Evolutionary conservation across 169 alveolate species (phyloP).

Genomic region (Neospora caninum): DNA sequence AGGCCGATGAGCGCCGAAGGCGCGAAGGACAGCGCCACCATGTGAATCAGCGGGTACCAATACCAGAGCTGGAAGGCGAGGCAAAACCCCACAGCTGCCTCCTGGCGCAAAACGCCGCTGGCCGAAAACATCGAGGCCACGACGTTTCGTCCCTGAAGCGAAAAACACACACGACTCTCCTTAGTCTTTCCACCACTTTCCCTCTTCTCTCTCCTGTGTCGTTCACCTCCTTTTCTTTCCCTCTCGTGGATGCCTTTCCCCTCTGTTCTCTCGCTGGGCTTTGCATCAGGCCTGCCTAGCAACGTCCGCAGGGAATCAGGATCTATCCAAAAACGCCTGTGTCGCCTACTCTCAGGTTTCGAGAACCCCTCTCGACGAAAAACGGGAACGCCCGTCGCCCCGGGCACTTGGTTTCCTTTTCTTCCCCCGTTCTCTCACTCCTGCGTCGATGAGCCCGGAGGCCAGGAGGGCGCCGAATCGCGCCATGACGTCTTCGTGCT

Average conservation of each 20-base stretch:
- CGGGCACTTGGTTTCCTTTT: neutral
- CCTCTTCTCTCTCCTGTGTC: neutral
- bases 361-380: neutral
- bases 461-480: slow-evolving; percentile 96
- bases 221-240: neutral
- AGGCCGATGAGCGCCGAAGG: slow-evolving; percentile 94
- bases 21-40: slow-evolving; percentile 87
- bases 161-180: neutral
- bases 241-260: neutral
- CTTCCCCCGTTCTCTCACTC: slow-evolving; percentile 80
- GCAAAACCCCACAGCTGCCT: slow-evolving; percentile 95
- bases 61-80: slow-evolving; percentile 96
- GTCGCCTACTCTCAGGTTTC: too few relatives aligned
- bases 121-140: slow-evolving; percentile 77
- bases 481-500: slow-evolving; percentile 95
- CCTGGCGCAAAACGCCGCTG: slow-evolving; percentile 89
- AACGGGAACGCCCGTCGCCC: neutral
- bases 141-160: slow-evolving; percentile 70
- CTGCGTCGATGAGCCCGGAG: slow-evolving; percentile 94
- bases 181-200: neutral
- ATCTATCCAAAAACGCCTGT: too few relatives aligned
- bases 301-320: too few relatives aligned
- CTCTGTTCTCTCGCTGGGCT: too few relatives aligned
- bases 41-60: slow-evolving; percentile 97
- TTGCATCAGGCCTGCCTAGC: too few relatives aligned